Percentiles rank a stretch among this genome's conserved stretches.
Conservation (phyloP, 495 filamentous ascomycete species). For the Tuber magnatum region DNA sequence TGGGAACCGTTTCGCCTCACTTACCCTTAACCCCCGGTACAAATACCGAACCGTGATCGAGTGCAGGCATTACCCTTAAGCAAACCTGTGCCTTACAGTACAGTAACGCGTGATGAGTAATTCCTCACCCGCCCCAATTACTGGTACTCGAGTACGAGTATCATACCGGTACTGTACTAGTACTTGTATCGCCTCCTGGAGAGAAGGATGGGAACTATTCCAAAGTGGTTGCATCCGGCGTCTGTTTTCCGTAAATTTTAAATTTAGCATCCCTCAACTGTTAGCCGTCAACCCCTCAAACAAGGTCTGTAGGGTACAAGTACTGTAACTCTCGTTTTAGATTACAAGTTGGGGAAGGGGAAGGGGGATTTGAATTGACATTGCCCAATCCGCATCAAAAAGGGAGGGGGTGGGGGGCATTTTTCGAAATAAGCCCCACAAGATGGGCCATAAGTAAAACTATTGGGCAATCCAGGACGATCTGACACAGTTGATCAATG, state of each 20-base stretch:
- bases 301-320: no score
- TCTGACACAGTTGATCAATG: slow-evolving; percentile 1
- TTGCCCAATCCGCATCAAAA: not conserved
- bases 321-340: not conserved
- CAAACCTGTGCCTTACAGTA: no score
- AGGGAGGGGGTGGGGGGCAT: no score
- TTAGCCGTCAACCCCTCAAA: not conserved
- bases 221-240: not conserved
- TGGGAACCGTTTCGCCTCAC: no score
- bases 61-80: no score
- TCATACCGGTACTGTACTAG: no score
- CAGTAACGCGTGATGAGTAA: not conserved
- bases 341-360: not conserved
- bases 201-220: not conserved
- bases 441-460: not conserved
- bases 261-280: no score
- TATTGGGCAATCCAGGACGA: not conserved
- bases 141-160: no score
- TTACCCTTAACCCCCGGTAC: no score
- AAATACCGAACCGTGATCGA: no score
- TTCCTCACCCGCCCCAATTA: not conserved
- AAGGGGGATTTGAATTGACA: not conserved
- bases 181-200: not conserved
- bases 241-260: no score
- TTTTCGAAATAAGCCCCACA: not conserved